Evolutionary conservation across 1,284 basidiomycete genomes (phyloP), one percentile per base, ranked within the genome.

Genomic region (Sanghuangporus sanghuang): DNA sequence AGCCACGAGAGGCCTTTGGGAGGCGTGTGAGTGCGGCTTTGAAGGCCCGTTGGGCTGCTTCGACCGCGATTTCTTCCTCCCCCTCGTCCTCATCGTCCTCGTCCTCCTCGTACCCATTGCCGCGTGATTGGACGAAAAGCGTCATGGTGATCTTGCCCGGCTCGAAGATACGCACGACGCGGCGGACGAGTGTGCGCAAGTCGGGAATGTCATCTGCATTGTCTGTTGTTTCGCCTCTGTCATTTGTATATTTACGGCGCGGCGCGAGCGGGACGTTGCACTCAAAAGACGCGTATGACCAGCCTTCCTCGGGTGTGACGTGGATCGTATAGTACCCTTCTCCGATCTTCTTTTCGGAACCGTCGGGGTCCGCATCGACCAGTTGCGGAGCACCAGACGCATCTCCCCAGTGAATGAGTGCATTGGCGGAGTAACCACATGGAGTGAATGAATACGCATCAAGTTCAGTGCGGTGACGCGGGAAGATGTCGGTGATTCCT

Each of bases 301-400:
- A 98, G 64, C 93, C 96, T 69, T 92, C 87, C 76, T 99, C 97
- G 39, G 97, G 97, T 0, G 97, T 99, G 60, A 99, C 97, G 75
- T 99, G 97, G 66, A 99, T 96, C 7, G 95, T 99, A 76, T 95
- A 98, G 78, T 99, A 99, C 38, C 95, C 93, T 73, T 96, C 95
- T 23, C 85, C 84, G 44, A 46, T 7, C 44, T n/a, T 46, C 3
- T 67, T 52, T n/a, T 14, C 32, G 16, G 35, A 27, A 27, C 9
- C 32, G 18, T 54, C 53, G 11, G 16, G 9, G 36, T 54, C 27
- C 4, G 68, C 66, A 5, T 67, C 64, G 5, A 64, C 63, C 3
- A 39, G 35, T 6, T 60, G 55, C 6, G 50, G 38, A 16, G 53
- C 32, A 52, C 23, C 21, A n/a, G 53, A 21, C 21, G 18, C 38